Evolutionary conservation across 768 basidiomycete species (phyloP), one percentile per base, ranked within the genome.

Genomic region (Agrocybe pediades): DNA sequence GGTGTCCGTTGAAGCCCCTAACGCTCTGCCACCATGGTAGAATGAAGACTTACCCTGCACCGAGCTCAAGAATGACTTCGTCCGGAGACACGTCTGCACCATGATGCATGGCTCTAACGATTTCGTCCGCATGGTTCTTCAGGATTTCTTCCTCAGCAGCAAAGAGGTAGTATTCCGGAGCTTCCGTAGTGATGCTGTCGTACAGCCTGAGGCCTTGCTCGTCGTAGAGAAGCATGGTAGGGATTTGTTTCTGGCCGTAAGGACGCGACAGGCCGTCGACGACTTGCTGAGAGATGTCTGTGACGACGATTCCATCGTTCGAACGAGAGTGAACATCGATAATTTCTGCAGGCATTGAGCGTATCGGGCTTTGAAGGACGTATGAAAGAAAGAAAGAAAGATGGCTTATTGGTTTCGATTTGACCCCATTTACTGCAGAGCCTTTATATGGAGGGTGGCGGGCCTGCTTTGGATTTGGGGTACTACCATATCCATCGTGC

Each of bases 151-250:
- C 87, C 70, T 98, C 97, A 0, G 92, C 91, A 2, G 76, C 71
- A 68, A 95, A 99, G 29, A 95, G 78, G 66, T 98, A 98, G 67
- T 99, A 99, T 63, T 93, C 89, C 9, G 81, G 76, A 1, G 80
- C 87, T 24, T 83, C 73, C 7, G 87, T 88, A 1, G 93, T 94
- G 45, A 95, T 90, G 33, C 83, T 77, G 71, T 95, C 94, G 73
- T 94, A 96, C 15, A 95, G 76, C 68, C 84, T 79, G 50, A 99
- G 76, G 0, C 97, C 97, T 19, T 74, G 78, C 63, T 95, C 89
- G 59, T 94, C 85, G 71, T 98, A 98, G 9, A 97, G 77, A 9
- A 95, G 78, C 68, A 92, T 72, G 0, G 92, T 95, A 6, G 95
- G 93, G 19, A 97, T 69, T 23, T 77, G 73, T 67, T 86, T 88